phyloP scores from a whole-genome alignment of 768 basidiomycete species.

The Suillus paluster region DNA sequence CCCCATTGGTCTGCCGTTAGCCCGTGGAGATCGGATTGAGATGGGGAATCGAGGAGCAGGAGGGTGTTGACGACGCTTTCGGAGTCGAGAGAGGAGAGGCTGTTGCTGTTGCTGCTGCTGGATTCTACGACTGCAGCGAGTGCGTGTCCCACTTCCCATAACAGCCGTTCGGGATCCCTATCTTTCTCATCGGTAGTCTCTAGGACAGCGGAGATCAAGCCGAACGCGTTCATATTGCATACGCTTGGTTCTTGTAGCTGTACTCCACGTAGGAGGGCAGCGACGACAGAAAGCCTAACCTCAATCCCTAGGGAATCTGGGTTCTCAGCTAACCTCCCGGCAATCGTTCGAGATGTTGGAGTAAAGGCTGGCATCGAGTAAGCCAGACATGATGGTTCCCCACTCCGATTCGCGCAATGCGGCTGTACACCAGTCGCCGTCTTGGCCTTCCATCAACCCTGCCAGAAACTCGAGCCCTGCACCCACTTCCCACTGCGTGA shows the following conservation, averaged over 20 bases:
- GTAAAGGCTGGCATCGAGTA: background rate
- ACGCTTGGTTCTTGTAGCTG: conserved; percentile 26
- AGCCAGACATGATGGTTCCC: background rate
- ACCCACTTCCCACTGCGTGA: conserved; percentile 51
- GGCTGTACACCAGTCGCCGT: background rate
- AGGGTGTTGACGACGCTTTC: conserved; percentile 51
- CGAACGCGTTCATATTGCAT: conserved; percentile 28
- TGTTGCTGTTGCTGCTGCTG: conserved; percentile 24
- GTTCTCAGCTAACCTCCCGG: background rate
- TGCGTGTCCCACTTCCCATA: conserved; percentile 44
- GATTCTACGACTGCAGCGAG: conserved; percentile 35
- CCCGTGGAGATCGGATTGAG: conserved; percentile 51
- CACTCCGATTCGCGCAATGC: background rate
- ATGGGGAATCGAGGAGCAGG: conserved; percentile 59
- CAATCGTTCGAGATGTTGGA: conserved; percentile 6
- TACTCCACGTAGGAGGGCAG: conserved; percentile 36
- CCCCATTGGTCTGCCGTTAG: conserved; percentile 52
- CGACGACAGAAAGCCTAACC: conserved; percentile 39
- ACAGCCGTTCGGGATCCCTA: conserved; percentile 26
- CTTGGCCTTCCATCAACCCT: conserved; percentile 38
- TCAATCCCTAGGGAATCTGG: background rate
- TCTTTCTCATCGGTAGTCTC: conserved; percentile 29
- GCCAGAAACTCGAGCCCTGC: conserved; percentile 50
- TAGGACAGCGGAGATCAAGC: conserved; percentile 27
- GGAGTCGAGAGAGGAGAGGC: conserved; percentile 34